Evolutionary conservation across 805 yeast species (phyloP), one percentile per base, ranked within the genome.

Genomic region (Lipomyces spencermartinsiae): DNA sequence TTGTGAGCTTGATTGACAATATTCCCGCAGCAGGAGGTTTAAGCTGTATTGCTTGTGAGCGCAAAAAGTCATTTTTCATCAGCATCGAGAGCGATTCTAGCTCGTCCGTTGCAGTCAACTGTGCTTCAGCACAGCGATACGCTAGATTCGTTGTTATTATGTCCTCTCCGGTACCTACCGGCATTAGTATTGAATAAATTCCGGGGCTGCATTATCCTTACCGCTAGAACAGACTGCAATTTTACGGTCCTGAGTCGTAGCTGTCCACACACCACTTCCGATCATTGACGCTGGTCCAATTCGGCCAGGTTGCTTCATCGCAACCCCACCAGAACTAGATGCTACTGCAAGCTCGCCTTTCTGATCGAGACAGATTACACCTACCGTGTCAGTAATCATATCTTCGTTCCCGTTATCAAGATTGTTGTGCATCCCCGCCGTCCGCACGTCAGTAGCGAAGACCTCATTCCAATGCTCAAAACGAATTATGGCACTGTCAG

Each of bases 201-300:
- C 25, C 31, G 19, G 1, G 14, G 14, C 59, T 9, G 0, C 29
- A 14, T 25, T 7, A 34, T 22, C n/a, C 64, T 74, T 74, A 10
- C 83, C 83, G n/a, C 76, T 74, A 0, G 80, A 71, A 59, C 81
- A 78, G 16, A 64, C 75, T 59, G 69, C 78, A 60, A 61, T 69
- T 9, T 54, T 58, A n/a, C 22, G 53, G 12, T 37, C 49, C 10
- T 55, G 33, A 5, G 34, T 31, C 6, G 65, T 35, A 29, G 53
- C 57, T 9, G 39, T 71, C 78, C 69, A 71, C 34, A 63, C 66
- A 1, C 83, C 83, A n/a, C 78, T 72, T 0, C 84, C 84, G 4
- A 76, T 62, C 1, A 81, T 57, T 1, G 81, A 82, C 0, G 84
- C 84, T 0, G 83, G 82, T 1, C 84, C 84, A 0, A 82, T 62